These are phyloP conservation scores for Elsinoe arachidis DNA, from an alignment of 2,329 filamentous ascomycete genomes.

Conservation along the genomic window DNA sequence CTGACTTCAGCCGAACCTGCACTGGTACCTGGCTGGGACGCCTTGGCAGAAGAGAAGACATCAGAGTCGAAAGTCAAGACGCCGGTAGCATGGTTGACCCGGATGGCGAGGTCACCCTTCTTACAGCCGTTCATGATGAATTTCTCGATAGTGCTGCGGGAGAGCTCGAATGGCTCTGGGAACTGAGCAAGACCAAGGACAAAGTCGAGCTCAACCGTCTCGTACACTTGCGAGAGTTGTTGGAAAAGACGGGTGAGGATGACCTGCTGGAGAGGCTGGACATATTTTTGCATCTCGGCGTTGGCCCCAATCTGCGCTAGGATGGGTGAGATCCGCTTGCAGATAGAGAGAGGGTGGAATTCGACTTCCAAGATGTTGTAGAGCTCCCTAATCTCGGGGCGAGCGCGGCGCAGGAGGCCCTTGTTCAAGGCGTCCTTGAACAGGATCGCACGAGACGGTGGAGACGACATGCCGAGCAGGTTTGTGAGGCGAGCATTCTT, in stretches of 20 bases:
- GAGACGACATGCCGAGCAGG: slow-evolving; percentile 82
- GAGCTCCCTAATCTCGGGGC: slow-evolving; percentile 88
- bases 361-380: slow-evolving; percentile 99
- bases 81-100: slow-evolving; percentile 89
- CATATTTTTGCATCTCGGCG: slow-evolving; percentile 94
- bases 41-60: slow-evolving; percentile 95
- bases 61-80: slow-evolving; percentile 96
- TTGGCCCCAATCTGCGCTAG: slow-evolving; percentile 87
- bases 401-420: slow-evolving; percentile 82
- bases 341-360: slow-evolving; percentile 97
- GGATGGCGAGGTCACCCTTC: slow-evolving; percentile 95
- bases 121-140: slow-evolving; percentile 99
- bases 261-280: slow-evolving; percentile 91
- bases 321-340: slow-evolving; percentile 97
- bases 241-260: slow-evolving; percentile 98
- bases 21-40: slow-evolving; percentile 72
- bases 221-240: slow-evolving; percentile 97
- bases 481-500: slow-evolving; percentile 97
- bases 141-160: slow-evolving; percentile 86
- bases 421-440: slow-evolving; percentile 97
- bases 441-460: slow-evolving; percentile 78
- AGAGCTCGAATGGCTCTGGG: slow-evolving; percentile 92
- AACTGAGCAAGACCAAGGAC: slow-evolving; percentile 91
- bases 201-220: slow-evolving; percentile 89
- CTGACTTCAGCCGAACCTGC: slow-evolving; percentile 76